phyloP scores from a whole-genome alignment of 2,329 filamentous ascomycete species.

The Aspergillus aculeatinus region DNA sequence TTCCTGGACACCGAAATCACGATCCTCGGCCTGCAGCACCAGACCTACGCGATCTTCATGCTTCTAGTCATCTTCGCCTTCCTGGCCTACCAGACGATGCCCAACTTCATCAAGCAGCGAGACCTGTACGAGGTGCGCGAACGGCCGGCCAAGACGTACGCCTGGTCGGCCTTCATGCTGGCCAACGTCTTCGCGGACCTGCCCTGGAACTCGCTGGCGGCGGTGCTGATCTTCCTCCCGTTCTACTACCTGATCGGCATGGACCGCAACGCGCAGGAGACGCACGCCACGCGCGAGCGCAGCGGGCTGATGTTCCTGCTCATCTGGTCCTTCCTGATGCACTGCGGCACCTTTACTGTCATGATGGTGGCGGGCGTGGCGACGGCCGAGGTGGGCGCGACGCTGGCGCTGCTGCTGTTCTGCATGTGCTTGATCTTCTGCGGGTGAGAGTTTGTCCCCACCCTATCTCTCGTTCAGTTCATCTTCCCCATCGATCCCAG shows the following conservation, averaged over 20 bases:
- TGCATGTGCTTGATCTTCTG: slow-evolving; percentile 1
- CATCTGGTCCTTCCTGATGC: slow-evolving; percentile 54
- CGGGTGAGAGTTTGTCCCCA: not conserved
- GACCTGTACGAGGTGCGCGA: slow-evolving; percentile 59
- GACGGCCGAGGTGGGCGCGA: slow-evolving; percentile 5
- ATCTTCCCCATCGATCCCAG: too few species aligned
- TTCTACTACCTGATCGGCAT: slow-evolving; percentile 63
- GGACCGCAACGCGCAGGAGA: slow-evolving; percentile 34
- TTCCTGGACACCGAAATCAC: slow-evolving; percentile 72
- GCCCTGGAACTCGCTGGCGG: slow-evolving; percentile 59
- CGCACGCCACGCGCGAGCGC: slow-evolving; percentile 44
- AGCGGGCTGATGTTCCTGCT: slow-evolving; percentile 64
- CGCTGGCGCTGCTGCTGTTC: slow-evolving; percentile 3
- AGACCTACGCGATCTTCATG: slow-evolving; percentile 85
- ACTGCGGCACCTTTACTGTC: slow-evolving; percentile 16
- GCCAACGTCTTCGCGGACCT: slow-evolving; percentile 69
- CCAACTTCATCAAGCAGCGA: slow-evolving; percentile 56
- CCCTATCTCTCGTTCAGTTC: too few species aligned
- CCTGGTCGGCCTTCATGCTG: slow-evolving; percentile 68
- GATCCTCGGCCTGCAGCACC: slow-evolving; percentile 80
- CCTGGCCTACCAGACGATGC: slow-evolving; percentile 52
- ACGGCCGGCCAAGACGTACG: slow-evolving; percentile 66
- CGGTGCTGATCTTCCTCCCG: slow-evolving; percentile 56
- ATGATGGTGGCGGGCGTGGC: slow-evolving; percentile 6
- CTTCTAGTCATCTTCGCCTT: slow-evolving; percentile 71